A percentile compares a stretch with the other conserved stretches of the same genome.
Conservation (phyloP, 2,329 filamentous ascomycete genomes). For the Aspergillus sp. region DNA sequence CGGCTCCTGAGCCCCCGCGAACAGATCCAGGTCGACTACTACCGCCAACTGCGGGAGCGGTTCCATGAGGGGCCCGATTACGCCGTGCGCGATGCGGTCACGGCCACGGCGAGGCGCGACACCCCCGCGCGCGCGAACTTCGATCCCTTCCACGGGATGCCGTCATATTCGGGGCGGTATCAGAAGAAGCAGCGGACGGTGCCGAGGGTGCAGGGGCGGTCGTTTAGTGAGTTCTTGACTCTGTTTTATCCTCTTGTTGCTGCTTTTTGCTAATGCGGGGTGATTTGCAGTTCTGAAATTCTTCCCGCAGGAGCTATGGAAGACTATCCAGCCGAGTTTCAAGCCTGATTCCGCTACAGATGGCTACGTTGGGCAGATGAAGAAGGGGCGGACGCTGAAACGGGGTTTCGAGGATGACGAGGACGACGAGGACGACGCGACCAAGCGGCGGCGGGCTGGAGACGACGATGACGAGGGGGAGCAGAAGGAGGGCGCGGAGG, state of each 20-base stretch:
- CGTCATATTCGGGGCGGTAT: slow-evolving; percentile 51
- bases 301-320: slow-evolving; percentile 51
- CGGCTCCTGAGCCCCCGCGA: slow-evolving; percentile 33
- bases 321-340: slow-evolving; percentile 42
- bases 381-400: slow-evolving; percentile 17
- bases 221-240: slow-evolving; percentile 41
- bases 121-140: slow-evolving; percentile 40
- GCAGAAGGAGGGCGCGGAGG: slow-evolving; percentile 20
- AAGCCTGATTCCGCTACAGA: slow-evolving; percentile 25
- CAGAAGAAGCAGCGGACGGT: slow-evolving; percentile 46
- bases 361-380: slow-evolving; percentile 15
- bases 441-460: slow-evolving; percentile 23
- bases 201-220: slow-evolving; percentile 45
- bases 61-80: slow-evolving; percentile 54
- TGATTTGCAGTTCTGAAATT: slow-evolving; percentile 42
- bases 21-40: slow-evolving; percentile 39
- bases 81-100: slow-evolving; percentile 39
- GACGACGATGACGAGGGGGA: slow-evolving; percentile 26
- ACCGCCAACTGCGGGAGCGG: slow-evolving; percentile 44
- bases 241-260: not conserved
- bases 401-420: slow-evolving; percentile 39
- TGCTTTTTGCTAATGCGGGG: slow-evolving; percentile 1
- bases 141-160: slow-evolving; percentile 54
- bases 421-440: slow-evolving; percentile 27
- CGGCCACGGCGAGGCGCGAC: slow-evolving; percentile 35